Evolutionary conservation across 768 basidiomycete species (phyloP).

Genomic region (Hericium coralloides): DNA sequence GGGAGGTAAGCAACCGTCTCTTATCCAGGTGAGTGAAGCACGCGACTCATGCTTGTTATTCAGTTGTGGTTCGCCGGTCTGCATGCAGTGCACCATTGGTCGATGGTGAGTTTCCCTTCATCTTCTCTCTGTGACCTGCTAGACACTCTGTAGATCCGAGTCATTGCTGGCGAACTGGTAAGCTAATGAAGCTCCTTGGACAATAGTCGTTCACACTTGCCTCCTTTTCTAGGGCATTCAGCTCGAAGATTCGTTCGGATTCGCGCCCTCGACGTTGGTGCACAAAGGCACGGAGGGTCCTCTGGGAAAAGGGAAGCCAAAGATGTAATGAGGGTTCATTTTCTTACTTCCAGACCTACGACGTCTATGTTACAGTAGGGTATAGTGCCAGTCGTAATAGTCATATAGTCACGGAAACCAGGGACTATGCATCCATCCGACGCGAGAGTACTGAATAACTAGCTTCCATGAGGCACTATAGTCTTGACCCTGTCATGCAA

Average conservation of each 20-base stretch:
- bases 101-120: conserved; percentile 48
- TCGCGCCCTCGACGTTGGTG: conserved; percentile 78
- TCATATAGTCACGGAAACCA: not conserved
- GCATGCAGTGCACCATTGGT: conserved; percentile 89
- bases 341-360: not conserved
- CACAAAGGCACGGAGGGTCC: conserved; percentile 60
- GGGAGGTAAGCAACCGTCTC: conserved; percentile 46
- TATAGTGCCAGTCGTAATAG: not conserved
- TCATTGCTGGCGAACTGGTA: conserved; percentile 78
- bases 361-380: not conserved
- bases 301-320: conserved; percentile 60
- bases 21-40: not conserved
- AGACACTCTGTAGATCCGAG: conserved; percentile 47
- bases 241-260: conserved; percentile 71
- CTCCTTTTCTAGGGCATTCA: conserved; percentile 43
- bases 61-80: conserved; percentile 83
- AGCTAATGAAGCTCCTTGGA: conserved; percentile 14
- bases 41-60: conserved; percentile 1
- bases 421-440: too few species aligned
- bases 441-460: too few species aligned
- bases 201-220: too few species aligned
- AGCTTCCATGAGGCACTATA: too few species aligned
- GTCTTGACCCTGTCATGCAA: too few species aligned
- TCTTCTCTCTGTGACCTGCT: conserved; percentile 3
- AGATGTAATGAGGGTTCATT: conserved; percentile 1